A percentile compares a stretch with the other conserved stretches of the same genome.
phyloP scores from a whole-genome alignment of 495 filamentous ascomycete species.

The Evernia prunastri region DNA sequence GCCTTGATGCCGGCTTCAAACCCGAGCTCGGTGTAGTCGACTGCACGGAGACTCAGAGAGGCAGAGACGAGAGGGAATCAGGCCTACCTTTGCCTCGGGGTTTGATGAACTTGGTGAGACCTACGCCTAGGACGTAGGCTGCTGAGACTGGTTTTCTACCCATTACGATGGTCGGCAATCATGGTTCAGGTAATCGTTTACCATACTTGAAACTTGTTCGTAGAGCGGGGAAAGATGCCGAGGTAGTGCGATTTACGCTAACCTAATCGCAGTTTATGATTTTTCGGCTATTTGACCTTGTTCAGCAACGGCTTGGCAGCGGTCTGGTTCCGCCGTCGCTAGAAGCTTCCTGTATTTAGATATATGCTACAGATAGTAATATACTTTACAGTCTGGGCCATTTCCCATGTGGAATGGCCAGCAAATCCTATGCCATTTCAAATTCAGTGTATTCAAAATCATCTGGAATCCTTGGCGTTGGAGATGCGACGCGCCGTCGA shows the following conservation, averaged over 20 bases:
- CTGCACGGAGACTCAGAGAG: conserved; percentile 22
- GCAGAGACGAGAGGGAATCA: conserved; percentile 19
- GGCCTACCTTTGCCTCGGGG: conserved; percentile 68
- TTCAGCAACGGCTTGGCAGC: too few relatives aligned
- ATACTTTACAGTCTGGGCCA: too few relatives aligned
- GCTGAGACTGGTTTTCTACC: conserved; percentile 45
- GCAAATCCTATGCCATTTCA: too few relatives aligned
- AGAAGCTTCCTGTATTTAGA: too few relatives aligned
- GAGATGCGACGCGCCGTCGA: too few relatives aligned
- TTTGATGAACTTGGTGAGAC: conserved; percentile 99
- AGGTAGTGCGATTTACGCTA: not conserved
- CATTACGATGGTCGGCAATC: conserved; percentile 30
- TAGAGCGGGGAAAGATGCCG: not conserved
- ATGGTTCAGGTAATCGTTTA: not conserved
- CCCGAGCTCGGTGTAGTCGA: conserved; percentile 82
- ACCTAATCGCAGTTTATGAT: too few relatives aligned
- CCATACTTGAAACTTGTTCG: not conserved
- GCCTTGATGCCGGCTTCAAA: conserved; percentile 95
- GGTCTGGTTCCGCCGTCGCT: too few relatives aligned
- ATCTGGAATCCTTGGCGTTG: too few relatives aligned
- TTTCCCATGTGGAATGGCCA: too few relatives aligned
- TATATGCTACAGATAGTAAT: too few relatives aligned
- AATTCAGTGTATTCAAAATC: too few relatives aligned
- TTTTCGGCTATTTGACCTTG: too few relatives aligned
- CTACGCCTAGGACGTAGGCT: conserved; percentile 90